phyloP scores from a whole-genome alignment of 192 early-diverging fungal genomes.

The Neocallimastix lanati region DNA sequence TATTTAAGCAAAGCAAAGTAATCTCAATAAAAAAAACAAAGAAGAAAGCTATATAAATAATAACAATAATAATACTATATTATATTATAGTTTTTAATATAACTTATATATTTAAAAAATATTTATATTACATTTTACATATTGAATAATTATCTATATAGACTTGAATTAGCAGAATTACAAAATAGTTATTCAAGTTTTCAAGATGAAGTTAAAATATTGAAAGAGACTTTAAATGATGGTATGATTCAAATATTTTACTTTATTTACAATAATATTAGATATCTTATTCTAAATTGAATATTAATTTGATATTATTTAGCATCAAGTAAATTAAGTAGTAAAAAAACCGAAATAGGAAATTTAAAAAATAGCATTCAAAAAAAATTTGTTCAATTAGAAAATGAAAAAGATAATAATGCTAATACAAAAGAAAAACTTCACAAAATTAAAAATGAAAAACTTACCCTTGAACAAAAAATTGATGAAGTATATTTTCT shows the following conservation, averaged over 20 bases:
- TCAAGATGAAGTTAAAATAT: conserved; percentile 35
- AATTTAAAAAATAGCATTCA: conserved; percentile 24
- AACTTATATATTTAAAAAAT: conserved; percentile 9
- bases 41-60: conserved; percentile 16
- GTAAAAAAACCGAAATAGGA: conserved; percentile 14
- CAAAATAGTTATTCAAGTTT: conserved; percentile 14
- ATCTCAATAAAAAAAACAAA: conserved; percentile 12
- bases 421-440: conserved; percentile 16
- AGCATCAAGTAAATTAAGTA: conserved; percentile 29
- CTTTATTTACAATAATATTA: too few species aligned
- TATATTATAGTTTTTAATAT: too few species aligned
- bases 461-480: conserved; percentile 23
- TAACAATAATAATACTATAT: neutral
- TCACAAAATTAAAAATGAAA: conserved; percentile 13
- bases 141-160: neutral
- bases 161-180: conserved; percentile 18
- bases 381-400: conserved; percentile 16
- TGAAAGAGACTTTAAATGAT: conserved; percentile 26
- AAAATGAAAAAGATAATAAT: conserved; percentile 10
- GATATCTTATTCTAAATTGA: neutral
- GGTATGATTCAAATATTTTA: neutral
- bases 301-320: neutral
- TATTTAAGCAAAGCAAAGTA: conserved; percentile 25
- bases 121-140: conserved; percentile 21
- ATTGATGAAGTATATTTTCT: conserved; percentile 24